phyloP scores from a whole-genome alignment of 1,284 basidiomycete species.

The Rhodofomes roseus region DNA sequence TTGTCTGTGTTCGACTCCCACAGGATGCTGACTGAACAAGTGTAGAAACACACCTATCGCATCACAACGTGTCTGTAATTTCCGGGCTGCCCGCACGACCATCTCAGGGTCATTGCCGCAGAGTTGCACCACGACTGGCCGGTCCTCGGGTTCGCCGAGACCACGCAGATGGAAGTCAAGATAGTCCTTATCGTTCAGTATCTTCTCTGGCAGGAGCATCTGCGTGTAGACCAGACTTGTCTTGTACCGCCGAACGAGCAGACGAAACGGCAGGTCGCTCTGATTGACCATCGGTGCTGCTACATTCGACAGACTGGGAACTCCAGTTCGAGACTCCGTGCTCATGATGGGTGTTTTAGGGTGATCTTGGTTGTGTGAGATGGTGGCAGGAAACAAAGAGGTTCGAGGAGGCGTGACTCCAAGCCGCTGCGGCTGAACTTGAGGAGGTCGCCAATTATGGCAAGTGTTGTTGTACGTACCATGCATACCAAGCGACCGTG shows the following conservation, averaged over 20 bases:
- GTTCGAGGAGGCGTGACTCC: no score
- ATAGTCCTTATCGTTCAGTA: conserved; percentile 59
- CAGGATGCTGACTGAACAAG: background rate
- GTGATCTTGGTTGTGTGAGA: no score
- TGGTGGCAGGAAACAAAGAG: no score
- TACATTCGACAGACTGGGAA: conserved; percentile 9
- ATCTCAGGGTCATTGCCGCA: conserved; percentile 63
- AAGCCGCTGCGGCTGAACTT: no score
- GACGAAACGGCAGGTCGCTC: conserved; percentile 67
- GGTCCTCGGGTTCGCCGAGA: conserved; percentile 18
- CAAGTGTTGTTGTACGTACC: no score
- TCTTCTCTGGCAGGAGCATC: conserved; percentile 59
- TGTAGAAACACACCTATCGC: conserved; percentile 49
- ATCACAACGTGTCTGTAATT: conserved; percentile 54
- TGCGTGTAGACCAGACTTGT: conserved; percentile 67
- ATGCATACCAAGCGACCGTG: no score
- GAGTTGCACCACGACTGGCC: conserved; percentile 66
- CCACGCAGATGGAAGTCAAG: conserved; percentile 43
- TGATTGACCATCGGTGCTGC: conserved; percentile 71
- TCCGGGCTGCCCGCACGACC: conserved; percentile 55
- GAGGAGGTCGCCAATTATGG: no score
- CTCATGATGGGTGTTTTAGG: background rate
- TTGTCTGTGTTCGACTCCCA: conserved; percentile 12
- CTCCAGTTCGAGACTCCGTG: background rate
- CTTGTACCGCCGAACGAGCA: conserved; percentile 53